Base-by-base conservation (phyloP, 768 basidiomycete genomes). In the Tulasnella sp. region DNA sequence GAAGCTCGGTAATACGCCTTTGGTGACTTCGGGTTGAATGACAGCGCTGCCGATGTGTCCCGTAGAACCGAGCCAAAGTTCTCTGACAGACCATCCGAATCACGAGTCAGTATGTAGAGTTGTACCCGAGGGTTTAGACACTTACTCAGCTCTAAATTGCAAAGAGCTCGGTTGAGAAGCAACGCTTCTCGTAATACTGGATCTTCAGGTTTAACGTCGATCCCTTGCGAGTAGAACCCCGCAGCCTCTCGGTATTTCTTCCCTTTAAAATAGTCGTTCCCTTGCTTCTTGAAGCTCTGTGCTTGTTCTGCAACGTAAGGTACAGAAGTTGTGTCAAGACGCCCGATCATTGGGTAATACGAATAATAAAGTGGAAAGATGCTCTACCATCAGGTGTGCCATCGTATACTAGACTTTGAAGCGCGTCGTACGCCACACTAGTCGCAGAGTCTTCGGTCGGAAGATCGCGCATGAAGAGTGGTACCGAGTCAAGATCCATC, bases 341-440 rank as follows among this genome's bases (percentile, higher is more conserved):
- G 29, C 49, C 47, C n/a, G 29, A 53, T 44, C 27, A 23, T 43
- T 24, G 52, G 19, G 47, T n/a, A n/a, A n/a, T n/a, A n/a, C n/a
- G n/a, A n/a, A n/a, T n/a, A n/a, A n/a, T n/a, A n/a, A n/a, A n/a
- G n/a, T n/a, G n/a, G n/a, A 38, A 48, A 30, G 30, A 71, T 67
- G 80, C 89, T 67, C n/a, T 69, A 97, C 95, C 94, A 75, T 97
- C 88, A 55, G 92, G 86, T 15, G 90, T 88, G 27, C 93, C 96
- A 15, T 98, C 93, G 70, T 95, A 77, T 5, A 80, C 81, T 26
- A 99, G 78, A 65, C 80, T 85, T 70, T 94, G 90, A 47, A 98
- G 70, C 8, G 95, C 96, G 59, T 85, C 81, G 19, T 98, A 67
- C 1, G 83, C 78, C 2, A 76, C 72, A 64, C 88, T 83, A 23